Base-by-base conservation (phyloP, 176 grass and related monocot genomes). In the Guadua angustifolia region DNA sequence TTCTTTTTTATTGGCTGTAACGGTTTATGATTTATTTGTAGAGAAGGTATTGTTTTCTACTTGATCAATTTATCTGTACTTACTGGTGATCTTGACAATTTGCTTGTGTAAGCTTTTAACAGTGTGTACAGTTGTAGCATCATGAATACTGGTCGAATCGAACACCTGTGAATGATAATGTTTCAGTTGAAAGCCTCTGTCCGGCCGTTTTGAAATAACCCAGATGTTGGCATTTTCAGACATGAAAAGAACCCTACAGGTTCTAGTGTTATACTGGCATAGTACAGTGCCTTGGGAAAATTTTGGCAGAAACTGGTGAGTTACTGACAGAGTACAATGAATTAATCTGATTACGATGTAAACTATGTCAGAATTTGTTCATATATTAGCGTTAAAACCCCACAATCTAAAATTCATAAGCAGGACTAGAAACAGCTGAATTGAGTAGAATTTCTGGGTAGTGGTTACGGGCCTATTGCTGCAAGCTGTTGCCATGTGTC, bases 111-210 rank as follows among this genome's bases (percentile, higher is more conserved):
- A 90, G 80, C 62, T 70, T 64, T 87, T 79, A 80, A 83, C 61
- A 84, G 62, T 84, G 69, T 90, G 89, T 90, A 90, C 89, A 90
- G 89, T 73, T 66, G 70, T 90, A 90, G 74, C 52, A 77, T 87
- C 63, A 81, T 77, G 71, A 87, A 70, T 83, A 90, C 49, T 58
- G 38, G 49, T 7, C 22, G 49, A 86, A 78, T 15, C 21, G 12
- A 59, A 73, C 74, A 62, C 83, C 22, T 86, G 79, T 79, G 86
- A 83, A 90, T 87, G 88, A 76, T 81, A 77, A 61, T 88, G 38
- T 69, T 81, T 66, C 59, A 74, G 14, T 42, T 46, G 39, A 42
- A 60, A 79, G 66, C n/a, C 19, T 64, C 40, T 35, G 24, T 17
- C 29, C n/a, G n/a, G n/a, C n/a, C 57, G n/a, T 47, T 73, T 21